These are phyloP conservation scores for Mucor circinelloides DNA, from an alignment of 371 early-diverging fungal species.

Conservation along the genomic window DNA sequence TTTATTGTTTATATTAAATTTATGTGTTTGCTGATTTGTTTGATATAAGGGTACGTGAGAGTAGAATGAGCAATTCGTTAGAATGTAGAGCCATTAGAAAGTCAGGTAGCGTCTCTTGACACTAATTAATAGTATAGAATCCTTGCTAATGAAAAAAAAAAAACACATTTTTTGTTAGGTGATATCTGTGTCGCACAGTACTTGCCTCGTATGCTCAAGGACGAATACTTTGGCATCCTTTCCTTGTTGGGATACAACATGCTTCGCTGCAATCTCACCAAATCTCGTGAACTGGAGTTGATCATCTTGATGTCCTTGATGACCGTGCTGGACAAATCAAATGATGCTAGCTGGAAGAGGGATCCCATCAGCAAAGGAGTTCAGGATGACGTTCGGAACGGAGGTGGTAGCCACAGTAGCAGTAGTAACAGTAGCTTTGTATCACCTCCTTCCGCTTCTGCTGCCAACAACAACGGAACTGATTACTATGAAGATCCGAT, in stretches of 20 bases:
- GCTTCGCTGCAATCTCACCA: slow-evolving; percentile 24
- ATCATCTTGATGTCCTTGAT: slow-evolving; percentile 36
- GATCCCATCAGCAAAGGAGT: slow-evolving; percentile 20
- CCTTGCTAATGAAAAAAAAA: not conserved
- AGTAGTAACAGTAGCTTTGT: not conserved
- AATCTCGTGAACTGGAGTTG: slow-evolving; percentile 31
- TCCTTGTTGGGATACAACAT: slow-evolving; percentile 45
- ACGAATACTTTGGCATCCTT: slow-evolving; percentile 49
- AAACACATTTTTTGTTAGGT: slow-evolving; percentile 16
- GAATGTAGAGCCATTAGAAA: slow-evolving; percentile 43
- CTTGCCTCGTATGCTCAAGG: slow-evolving; percentile 41
- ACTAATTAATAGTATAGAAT: not conserved
- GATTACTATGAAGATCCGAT: slow-evolving; percentile 5
- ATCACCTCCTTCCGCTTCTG: not conserved
- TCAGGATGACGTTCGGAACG: slow-evolving; percentile 6
- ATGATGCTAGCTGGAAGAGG: slow-evolving; percentile 36
- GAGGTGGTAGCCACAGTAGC: not conserved
- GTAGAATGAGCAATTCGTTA: slow-evolving; percentile 33
- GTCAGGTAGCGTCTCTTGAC: slow-evolving; percentile 29
- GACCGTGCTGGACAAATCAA: slow-evolving; percentile 48
- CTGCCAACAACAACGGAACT: not conserved
- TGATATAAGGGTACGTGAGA: slow-evolving; percentile 40
- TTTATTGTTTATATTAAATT: not conserved
- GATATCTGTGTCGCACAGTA: slow-evolving; percentile 51
- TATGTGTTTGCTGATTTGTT: not conserved